These are phyloP conservation scores for Pterulicium gracile DNA, from an alignment of 1,284 basidiomycete genomes.

Conservation along the genomic window DNA sequence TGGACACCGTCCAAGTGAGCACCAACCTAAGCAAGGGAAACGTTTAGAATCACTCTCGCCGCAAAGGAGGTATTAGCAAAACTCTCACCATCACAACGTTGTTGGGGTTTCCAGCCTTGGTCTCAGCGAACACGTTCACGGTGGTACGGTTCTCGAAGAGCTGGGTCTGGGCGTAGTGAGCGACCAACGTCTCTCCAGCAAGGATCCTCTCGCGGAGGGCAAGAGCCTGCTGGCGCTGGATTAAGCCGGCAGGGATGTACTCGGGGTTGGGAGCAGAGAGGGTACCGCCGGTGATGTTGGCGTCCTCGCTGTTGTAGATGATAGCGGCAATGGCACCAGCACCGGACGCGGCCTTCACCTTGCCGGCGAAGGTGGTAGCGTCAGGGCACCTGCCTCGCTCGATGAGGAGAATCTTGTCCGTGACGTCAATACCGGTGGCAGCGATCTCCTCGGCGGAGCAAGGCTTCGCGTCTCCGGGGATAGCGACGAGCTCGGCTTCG, in stretches of 20 bases:
- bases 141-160: slow-evolving; percentile 2
- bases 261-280: neutral
- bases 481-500: slow-evolving; percentile 5
- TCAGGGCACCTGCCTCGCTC: slow-evolving; percentile 1
- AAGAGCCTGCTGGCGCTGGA: slow-evolving; percentile 5
- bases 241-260: slow-evolving; percentile 5
- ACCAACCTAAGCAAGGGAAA: neutral
- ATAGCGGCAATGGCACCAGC: slow-evolving; percentile 1
- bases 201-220: slow-evolving; percentile 3
- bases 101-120: neutral
- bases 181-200: neutral
- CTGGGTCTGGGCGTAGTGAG: slow-evolving; percentile 1
- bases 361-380: slow-evolving; percentile 3
- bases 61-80: neutral
- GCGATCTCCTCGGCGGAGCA: slow-evolving; percentile 6
- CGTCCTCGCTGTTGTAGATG: slow-evolving; percentile 3
- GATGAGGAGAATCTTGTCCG: slow-evolving; percentile 5
- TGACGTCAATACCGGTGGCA: slow-evolving; percentile 7
- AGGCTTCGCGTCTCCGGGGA: slow-evolving; percentile 5
- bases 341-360: slow-evolving; percentile 2
- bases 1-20: slow-evolving; percentile 1
- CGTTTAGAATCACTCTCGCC: neutral
- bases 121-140: slow-evolving; percentile 2
- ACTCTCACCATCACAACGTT: slow-evolving; percentile 1
- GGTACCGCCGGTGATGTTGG: neutral